Conservation (phyloP, 2,329 filamentous ascomycete species). For the Amesomyces nigricolor region DNA sequence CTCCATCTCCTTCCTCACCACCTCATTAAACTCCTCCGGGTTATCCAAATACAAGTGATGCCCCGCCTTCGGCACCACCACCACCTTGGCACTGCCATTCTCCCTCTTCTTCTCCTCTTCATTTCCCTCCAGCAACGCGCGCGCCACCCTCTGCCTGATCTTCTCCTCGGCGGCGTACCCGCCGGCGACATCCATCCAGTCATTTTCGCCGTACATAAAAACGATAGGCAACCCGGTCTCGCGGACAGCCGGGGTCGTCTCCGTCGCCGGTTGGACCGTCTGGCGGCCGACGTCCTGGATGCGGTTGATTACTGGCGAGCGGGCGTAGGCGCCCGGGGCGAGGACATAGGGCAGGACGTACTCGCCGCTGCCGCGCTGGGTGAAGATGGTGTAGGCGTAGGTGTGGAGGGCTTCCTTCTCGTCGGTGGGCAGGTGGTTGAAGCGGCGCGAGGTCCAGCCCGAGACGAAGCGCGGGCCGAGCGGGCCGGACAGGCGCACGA, state of each 20-base stretch:
- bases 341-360: conserved; percentile 91
- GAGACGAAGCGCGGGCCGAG: conserved; percentile 88
- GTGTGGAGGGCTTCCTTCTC: conserved; percentile 84
- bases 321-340: conserved; percentile 86
- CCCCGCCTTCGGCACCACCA: conserved; percentile 61
- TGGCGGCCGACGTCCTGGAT: conserved; percentile 87
- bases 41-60: conserved; percentile 59
- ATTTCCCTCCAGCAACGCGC: conserved; percentile 55
- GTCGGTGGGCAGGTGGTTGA: conserved; percentile 74
- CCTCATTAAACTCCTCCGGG: conserved; percentile 51
- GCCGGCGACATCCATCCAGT: conserved; percentile 96
- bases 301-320: conserved; percentile 77
- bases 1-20: conserved; percentile 48
- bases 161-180: conserved; percentile 76
- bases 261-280: conserved; percentile 35
- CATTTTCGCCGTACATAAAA: conserved; percentile 94
- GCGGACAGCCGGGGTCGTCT: conserved; percentile 29
- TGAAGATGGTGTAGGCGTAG: conserved; percentile 92
- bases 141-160: conserved; percentile 61
- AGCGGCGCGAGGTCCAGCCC: conserved; percentile 88
- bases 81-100: conserved; percentile 74
- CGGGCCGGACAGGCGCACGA: conserved; percentile 83
- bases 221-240: conserved; percentile 74
- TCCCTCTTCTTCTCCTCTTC: conserved; percentile 65
- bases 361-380: conserved; percentile 85